Evolutionary conservation across 768 basidiomycete species (phyloP), one percentile per base, ranked within the genome.

Genomic region (Leucocoprinus sp.): DNA sequence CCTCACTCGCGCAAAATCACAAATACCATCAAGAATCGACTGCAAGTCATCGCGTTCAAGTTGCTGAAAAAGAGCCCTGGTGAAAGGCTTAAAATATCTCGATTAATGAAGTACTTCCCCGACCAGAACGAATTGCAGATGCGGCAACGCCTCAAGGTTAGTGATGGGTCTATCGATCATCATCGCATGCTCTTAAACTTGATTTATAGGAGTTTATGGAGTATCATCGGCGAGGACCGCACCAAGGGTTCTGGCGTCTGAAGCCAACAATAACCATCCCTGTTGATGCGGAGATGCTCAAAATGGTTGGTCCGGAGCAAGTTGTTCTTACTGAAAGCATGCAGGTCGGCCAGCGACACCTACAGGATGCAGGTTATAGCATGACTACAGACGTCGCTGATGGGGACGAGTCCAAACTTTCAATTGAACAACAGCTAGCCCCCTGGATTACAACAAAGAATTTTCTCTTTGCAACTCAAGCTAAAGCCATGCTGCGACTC

Each of bases 361-460:
- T 98, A 34, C 87, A 93, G 63, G 93, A 98, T 57, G 73, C 89
- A 2, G 93, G 93, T 24, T 95, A 93, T 60, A 84, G 88, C 54
- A 84, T 86, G 57, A 80, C 81, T 7, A 80, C 84, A 3, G 92
- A 93, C 51, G 77, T 81, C 2, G 76, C 77, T 17, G 88, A 90
- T 23, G 85, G 80, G 14, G 92, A 93, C 55, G 93, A 95, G 59
- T 77, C 83, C 3, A 88, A 92, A 56, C 72, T 96, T 45, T 90
- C 91, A 15, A 74, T 93, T 41, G 93, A 97, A 61, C 93, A 97
- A 59, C 92, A 93, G 57, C 75, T 99, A 28, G 96, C 96, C 0
- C 95, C 96, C 12, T 99, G 96, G 96, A 93, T 93, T 55, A 96
- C 92, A 9, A 96, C 95, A 23, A 93, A 96, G 66, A 97, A 96